phyloP scores from a whole-genome alignment of 129 eudicot genomes.

The Pittosporum tobira region DNA sequence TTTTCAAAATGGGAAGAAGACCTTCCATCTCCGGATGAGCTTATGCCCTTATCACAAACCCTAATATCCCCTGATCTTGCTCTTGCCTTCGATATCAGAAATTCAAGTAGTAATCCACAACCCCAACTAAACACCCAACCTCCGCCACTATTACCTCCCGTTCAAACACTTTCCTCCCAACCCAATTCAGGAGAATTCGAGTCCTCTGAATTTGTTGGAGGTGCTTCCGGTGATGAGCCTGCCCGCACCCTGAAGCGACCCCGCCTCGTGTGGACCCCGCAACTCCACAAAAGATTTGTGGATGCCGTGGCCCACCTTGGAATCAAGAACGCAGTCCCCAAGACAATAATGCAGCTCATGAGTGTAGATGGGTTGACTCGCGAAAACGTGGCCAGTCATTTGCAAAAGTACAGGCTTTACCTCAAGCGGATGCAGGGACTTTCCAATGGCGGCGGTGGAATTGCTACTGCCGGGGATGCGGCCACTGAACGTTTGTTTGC shows the following conservation, averaged over 20 bases:
- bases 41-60: slow-evolving; percentile 65
- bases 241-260: slow-evolving; percentile 90
- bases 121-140: slow-evolving; percentile 21
- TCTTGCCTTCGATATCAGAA: slow-evolving; percentile 55
- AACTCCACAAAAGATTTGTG: slow-evolving; percentile 83
- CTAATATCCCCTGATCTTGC: slow-evolving; percentile 82
- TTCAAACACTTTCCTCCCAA: slow-evolving; percentile 32
- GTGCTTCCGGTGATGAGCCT: slow-evolving; percentile 51
- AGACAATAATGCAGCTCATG: slow-evolving; percentile 96
- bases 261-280: slow-evolving; percentile 96
- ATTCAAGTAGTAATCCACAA: slow-evolving; percentile 11
- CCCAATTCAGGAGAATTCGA: slow-evolving; percentile 61
- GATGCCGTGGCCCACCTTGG: slow-evolving; percentile 95
- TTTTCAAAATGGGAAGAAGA: slow-evolving; percentile 79
- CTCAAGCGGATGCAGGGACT: slow-evolving; percentile 87
- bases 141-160: slow-evolving; percentile 23
- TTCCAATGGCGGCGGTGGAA: slow-evolving; percentile 28
- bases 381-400: slow-evolving; percentile 88
- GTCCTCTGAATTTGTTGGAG: slow-evolving; percentile 54
- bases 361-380: slow-evolving; percentile 91
- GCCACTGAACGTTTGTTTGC: slow-evolving; percentile 84
- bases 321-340: slow-evolving; percentile 92
- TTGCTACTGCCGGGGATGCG: slow-evolving; percentile 36
- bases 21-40: slow-evolving; percentile 68
- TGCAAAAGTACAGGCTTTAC: slow-evolving; percentile 83